Conservation (phyloP, 345 rosid genomes). For the Moringa oleifera region DNA sequence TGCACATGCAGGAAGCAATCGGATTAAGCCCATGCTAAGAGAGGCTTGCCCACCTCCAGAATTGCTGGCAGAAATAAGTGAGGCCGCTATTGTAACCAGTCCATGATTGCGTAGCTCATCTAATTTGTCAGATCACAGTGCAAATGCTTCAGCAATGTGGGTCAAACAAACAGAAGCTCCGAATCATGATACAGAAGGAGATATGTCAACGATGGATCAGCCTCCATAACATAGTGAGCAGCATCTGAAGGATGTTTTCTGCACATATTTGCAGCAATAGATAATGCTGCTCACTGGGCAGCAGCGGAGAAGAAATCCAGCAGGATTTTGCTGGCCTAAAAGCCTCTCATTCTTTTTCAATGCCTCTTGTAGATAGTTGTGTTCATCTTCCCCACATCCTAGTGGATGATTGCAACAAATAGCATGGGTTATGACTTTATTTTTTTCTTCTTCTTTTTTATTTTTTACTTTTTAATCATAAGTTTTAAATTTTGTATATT, state of each 20-base stretch:
- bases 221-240: conserved; percentile 99
- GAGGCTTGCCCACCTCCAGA: conserved; percentile 97
- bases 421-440: too few species aligned
- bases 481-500: too few species aligned
- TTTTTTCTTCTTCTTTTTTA: too few species aligned
- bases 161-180: conserved; percentile 98
- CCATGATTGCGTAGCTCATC: conserved; percentile 97
- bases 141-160: conserved; percentile 96
- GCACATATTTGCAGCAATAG: conserved; percentile 99
- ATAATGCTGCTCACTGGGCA: conserved; percentile 92
- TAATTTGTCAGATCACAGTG: conserved; percentile 75
- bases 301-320: too few species aligned
- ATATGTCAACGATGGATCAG: conserved; percentile 93
- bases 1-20: conserved; percentile 94
- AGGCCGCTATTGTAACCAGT: conserved; percentile 89
- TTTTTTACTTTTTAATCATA: too few species aligned
- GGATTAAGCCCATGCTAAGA: conserved; percentile 90
- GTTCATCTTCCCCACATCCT: too few species aligned
- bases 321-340: too few species aligned
- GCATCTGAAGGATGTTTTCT: conserved; percentile 99
- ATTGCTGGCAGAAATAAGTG: conserved; percentile 90
- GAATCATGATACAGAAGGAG: conserved; percentile 96
- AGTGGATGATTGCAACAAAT: too few species aligned
- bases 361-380: too few species aligned
- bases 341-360: too few species aligned